Evolutionary conservation across 176 grass and related monocot genomes (phyloP).

Genomic region (Puya raimondii): DNA sequence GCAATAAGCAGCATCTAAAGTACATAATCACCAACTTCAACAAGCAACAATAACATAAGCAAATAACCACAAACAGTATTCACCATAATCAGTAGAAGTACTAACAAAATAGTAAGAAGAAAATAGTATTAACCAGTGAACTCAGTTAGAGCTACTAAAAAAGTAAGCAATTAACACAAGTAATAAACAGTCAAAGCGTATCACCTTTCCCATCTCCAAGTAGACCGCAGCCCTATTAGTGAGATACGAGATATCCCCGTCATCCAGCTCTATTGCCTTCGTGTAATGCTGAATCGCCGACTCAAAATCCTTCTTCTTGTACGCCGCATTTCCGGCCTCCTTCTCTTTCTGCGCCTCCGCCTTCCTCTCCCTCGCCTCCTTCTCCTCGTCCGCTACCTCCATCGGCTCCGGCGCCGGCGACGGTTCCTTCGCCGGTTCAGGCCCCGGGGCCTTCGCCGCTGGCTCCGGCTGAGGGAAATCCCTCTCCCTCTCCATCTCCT

Average conservation of each 20-base stretch:
- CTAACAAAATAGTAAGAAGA: constrained; percentile 5
- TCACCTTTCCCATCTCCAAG: constrained; percentile 96
- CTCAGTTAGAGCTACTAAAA: background rate
- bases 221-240: constrained; percentile 90
- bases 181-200: no score
- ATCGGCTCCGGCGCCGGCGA: constrained; percentile 54
- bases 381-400: constrained; percentile 50
- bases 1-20: no score
- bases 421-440: constrained; percentile 24
- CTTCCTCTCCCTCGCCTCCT: constrained; percentile 56
- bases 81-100: no score
- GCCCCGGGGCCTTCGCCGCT: constrained; percentile 18
- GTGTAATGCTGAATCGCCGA: constrained; percentile 79
- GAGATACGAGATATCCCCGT: constrained; percentile 76
- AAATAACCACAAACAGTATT: no score
- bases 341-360: constrained; percentile 72
- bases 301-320: constrained; percentile 99
- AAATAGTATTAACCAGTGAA: constrained; percentile 1
- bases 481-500: constrained; percentile 29
- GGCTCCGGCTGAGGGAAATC: constrained; percentile 21
- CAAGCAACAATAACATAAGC: no score
- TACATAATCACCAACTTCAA: no score
- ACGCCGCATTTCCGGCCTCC: constrained; percentile 77
- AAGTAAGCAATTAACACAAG: background rate
- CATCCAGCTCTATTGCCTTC: constrained; percentile 69